phyloP scores from a whole-genome alignment of 140 eudicot species.

The Erigeron philadelphicus region DNA sequence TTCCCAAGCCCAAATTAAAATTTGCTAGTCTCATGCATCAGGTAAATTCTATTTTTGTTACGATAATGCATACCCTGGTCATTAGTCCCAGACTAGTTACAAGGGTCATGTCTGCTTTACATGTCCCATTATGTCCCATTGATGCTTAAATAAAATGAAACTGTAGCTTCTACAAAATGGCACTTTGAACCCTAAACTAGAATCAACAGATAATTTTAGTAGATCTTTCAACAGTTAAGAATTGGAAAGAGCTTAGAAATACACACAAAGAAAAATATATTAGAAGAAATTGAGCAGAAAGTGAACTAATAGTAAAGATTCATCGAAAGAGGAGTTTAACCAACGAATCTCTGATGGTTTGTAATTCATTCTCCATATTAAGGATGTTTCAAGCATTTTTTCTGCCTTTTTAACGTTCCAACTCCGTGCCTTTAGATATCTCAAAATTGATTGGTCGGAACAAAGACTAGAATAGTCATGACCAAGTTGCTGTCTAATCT shows the following conservation, averaged over 20 bases:
- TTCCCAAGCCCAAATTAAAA: neutral
- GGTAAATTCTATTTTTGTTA: neutral
- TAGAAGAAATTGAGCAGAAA: neutral
- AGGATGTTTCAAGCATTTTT: slow-evolving; percentile 76
- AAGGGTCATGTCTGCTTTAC: neutral
- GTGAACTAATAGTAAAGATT: neutral
- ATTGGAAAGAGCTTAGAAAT: neutral
- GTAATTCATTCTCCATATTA: slow-evolving; percentile 77
- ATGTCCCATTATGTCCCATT: neutral
- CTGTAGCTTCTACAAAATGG: neutral
- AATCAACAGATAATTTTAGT: neutral
- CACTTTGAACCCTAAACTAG: too few species aligned
- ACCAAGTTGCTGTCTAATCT: slow-evolving; percentile 42
- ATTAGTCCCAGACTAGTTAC: too few species aligned
- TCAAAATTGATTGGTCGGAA: slow-evolving; percentile 64
- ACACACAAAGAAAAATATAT: neutral
- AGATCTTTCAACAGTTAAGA: neutral
- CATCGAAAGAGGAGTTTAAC: slow-evolving; percentile 38
- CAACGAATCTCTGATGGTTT: slow-evolving; percentile 80
- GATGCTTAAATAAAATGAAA: neutral
- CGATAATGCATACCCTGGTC: neutral
- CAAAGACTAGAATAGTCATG: slow-evolving; percentile 52
- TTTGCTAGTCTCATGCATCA: neutral
- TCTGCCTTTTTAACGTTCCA: slow-evolving; percentile 84
- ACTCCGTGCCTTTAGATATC: slow-evolving; percentile 75